Evolutionary conservation across 768 basidiomycete genomes (phyloP), one percentile per base, ranked within the genome.

Genomic region (Boletus coccyginus): DNA sequence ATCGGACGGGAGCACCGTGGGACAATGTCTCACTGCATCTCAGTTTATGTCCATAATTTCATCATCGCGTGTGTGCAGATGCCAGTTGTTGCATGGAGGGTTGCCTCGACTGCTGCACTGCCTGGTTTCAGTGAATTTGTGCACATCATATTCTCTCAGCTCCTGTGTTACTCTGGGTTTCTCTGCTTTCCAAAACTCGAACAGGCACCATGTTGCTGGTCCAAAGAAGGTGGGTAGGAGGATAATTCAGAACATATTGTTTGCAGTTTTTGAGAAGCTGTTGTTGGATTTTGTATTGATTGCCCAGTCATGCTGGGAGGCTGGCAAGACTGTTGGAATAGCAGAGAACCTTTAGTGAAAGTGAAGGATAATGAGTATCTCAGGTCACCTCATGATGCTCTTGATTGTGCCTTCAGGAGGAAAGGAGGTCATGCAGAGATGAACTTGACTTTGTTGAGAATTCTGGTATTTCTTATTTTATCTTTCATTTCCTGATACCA

Each of bases 181-280:
- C 27, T 27, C 27, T 27, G 41, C 41, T 12, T 58, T 47, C 61
- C 61, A 62, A 17, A 47, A 58, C 10, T 64, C 50, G 10, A 3
- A 66, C 40, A 12, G 59, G 52, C 17, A 32, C 32, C 63, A 55
- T 68, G 8, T 65, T 60, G 24, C 46, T 40, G 33, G 62, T 52
- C 32, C 54, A 46, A 36, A 66, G 52, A 13, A 65, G 55, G 27
- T 48, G 57, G 5, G 63, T 42, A 27, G 66, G 65, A 29, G 62
- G 46, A 17, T 58, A 52, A 21, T 65, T 68, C 29, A 56, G 44
- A 19, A 62, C 53, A 17, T 60, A 66, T 46, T 32, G 59, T 49
- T 61, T 53, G 11, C 60, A 61, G 13, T 10, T 35, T 35, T 52
- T 52, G 10, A 61, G 49, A 7, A 61, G 41, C 39, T 47, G 58